Base-by-base conservation (phyloP, 1,139 yeast species). In the Debaryomycetaceae sp. region DNA sequence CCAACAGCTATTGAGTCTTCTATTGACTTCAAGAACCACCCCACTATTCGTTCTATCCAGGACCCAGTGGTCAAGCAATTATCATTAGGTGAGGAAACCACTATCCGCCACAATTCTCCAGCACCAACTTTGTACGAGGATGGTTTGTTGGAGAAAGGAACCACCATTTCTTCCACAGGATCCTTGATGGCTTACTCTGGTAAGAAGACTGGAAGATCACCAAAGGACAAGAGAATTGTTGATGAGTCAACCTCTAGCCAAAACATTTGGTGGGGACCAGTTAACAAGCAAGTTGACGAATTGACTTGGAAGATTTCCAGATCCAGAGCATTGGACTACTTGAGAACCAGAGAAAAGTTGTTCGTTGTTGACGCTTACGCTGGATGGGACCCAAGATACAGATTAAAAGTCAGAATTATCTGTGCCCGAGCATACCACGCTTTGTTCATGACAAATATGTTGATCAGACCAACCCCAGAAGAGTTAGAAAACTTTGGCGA, bases 361-460 rank as follows among this genome's bases (percentile, higher is more conserved):
- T 92, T 87, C 67, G 94, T 92, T 49, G 91, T 92, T 52, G 98
- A 92, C 63, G 98, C 98, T 31, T 92, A 67, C 63, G 98, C 98
- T 42, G 98, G 98, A 52, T 92, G 98, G 98, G 98, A 92, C 67
- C 97, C 98, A 62, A 83, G 88, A 64, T 92, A 92, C 82, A 82
- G 98, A 73, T 82, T 92, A 67, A 91, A 91, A 75, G 95, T 92
- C 47, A 83, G 98, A 72, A 85, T 92, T 52, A 94, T 92, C 45
- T 91, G 98, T 73, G 98, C 98, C 47, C 84, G 98, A 67, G 98
- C 98, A 45, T 92, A 92, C 78, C 98, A 92, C 63, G 98, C 98
- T 19, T 75, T 92, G 56, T 92, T 92, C 75, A 92, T 92, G 98
- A 84, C 95, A 59, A 92, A 92, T 65, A 92, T 92, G 98, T 76